Conservation (phyloP, 805 yeast species). For the Saccharomycopsis amapae region DNA sequence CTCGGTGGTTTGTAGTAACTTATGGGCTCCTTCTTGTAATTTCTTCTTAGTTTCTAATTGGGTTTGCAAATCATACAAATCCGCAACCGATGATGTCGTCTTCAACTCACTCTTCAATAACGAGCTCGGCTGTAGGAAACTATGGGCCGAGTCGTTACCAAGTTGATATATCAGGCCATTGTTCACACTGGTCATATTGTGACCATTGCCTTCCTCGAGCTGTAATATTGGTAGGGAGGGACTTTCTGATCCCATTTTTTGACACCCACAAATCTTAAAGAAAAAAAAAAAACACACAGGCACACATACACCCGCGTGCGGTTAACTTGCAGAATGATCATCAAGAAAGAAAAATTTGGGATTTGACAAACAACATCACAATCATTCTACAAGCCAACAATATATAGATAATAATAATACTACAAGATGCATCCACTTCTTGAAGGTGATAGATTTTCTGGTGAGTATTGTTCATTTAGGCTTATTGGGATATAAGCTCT, state of each 20-base stretch:
- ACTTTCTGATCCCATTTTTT: no score
- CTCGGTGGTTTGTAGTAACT: slow-evolving; percentile 7
- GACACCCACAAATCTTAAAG: no score
- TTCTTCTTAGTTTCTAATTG: slow-evolving; percentile 14
- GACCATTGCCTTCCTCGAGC: no score
- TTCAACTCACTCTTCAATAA: neutral
- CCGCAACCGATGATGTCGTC: slow-evolving; percentile 6
- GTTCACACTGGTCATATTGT: neutral
- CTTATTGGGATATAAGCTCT: neutral
- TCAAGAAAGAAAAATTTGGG: no score
- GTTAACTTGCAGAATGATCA: no score
- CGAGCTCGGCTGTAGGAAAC: neutral
- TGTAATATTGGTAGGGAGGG: no score
- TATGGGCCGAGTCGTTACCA: neutral
- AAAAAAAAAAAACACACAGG: no score
- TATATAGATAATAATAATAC: no score
- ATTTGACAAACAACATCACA: no score
- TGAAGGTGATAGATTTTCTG: slow-evolving; percentile 38
- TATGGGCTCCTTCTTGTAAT: slow-evolving; percentile 9
- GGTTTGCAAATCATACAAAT: slow-evolving; percentile 9
- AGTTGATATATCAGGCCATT: neutral
- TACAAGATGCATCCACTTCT: slow-evolving; percentile 46
- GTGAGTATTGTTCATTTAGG: neutral
- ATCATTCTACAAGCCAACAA: no score
- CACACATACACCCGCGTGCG: no score